Evolutionary conservation across 1,139 yeast species (phyloP).

Genomic region (Nakaseomyces delphensis): DNA sequence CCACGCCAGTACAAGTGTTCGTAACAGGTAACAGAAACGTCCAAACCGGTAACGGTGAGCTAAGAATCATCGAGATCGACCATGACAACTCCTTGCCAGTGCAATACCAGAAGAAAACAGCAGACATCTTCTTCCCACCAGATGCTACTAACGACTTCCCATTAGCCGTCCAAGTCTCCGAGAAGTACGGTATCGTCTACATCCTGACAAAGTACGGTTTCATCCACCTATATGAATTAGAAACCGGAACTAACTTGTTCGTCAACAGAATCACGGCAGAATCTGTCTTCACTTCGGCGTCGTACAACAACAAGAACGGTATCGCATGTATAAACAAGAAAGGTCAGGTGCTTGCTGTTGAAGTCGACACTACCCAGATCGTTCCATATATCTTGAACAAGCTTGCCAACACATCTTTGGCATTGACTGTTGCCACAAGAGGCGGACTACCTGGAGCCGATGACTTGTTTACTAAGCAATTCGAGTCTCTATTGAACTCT

Average conservation of each 20-base stretch:
- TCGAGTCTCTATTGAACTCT: conserved; percentile 70
- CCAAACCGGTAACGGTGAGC: conserved; percentile 67
- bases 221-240: conserved; percentile 90
- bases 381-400: conserved; percentile 86
- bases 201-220: conserved; percentile 92
- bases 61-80: conserved; percentile 93
- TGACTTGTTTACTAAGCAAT: conserved; percentile 81
- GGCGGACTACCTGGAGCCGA: conserved; percentile 98
- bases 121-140: conserved; percentile 92
- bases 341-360: conserved; percentile 93
- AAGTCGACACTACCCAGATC: conserved; percentile 73
- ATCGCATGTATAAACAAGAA: conserved; percentile 87
- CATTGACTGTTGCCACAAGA: conserved; percentile 82
- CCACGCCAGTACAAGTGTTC: conserved; percentile 70
- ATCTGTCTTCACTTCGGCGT: conserved; percentile 85
- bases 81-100: conserved; percentile 80
- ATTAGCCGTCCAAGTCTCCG: conserved; percentile 78
- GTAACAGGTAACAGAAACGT: conserved; percentile 82
- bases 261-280: conserved; percentile 96
- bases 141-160: conserved; percentile 98
- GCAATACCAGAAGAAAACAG: conserved; percentile 72
- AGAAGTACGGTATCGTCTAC: conserved; percentile 78
- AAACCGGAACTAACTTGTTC: conserved; percentile 84
- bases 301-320: conserved; percentile 69
- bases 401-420: conserved; percentile 77